phyloP scores from a whole-genome alignment of 805 yeast species.

The Candida cerambycidarum region DNA sequence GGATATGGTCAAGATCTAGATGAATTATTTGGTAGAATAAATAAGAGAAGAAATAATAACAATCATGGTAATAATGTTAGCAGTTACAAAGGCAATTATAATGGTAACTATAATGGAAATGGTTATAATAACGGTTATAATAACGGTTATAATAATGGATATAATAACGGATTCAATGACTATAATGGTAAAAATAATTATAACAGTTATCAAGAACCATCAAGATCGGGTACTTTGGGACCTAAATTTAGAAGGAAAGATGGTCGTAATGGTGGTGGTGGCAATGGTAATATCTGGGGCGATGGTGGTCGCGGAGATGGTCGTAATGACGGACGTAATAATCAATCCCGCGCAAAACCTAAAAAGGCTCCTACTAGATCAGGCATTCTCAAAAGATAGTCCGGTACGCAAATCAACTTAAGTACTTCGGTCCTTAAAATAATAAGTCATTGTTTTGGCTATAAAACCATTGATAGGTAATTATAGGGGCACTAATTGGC shows the following conservation, averaged over 20 bases:
- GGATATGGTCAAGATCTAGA: constrained; percentile 1
- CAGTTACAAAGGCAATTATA: constrained; percentile 9
- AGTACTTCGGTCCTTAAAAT: neutral
- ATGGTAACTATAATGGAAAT: constrained; percentile 8
- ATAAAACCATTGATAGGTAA: neutral
- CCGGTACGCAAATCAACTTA: neutral
- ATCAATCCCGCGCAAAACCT: neutral
- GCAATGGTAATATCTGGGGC: constrained; percentile 10
- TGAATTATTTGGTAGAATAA: constrained; percentile 11
- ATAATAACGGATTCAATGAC: constrained; percentile 7
- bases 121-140: constrained; percentile 10
- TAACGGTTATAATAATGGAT: constrained; percentile 14
- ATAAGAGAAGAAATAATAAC: constrained; percentile 15
- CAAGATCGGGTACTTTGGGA: constrained; percentile 3
- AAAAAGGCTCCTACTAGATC: constrained; percentile 12
- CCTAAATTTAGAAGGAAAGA: constrained; percentile 3
- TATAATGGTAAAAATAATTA: constrained; percentile 3
- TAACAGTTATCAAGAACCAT: constrained; percentile 7
- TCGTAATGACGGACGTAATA: constrained; percentile 5
- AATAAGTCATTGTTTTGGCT: neutral
- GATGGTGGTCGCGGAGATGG: neutral
- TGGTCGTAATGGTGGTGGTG: constrained; percentile 9
- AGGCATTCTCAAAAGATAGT: constrained; percentile 9
- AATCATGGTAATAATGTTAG: constrained; percentile 13
- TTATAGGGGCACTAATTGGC: no score